Base-by-base conservation (phyloP, 2,329 filamentous ascomycete genomes). In the Hymenoscyphus fructigenus region DNA sequence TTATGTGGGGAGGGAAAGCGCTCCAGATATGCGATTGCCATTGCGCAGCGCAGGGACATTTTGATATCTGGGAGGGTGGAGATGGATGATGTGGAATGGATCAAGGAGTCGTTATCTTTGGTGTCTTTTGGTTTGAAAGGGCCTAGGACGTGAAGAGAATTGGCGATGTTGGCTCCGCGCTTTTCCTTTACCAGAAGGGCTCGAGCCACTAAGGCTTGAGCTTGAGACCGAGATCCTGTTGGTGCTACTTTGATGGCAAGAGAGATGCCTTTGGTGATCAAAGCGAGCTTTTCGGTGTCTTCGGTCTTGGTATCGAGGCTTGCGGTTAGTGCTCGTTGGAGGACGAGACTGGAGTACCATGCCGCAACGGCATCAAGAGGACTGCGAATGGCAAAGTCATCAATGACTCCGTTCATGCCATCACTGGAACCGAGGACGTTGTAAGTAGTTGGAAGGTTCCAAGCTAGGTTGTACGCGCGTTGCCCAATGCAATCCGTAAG, bases 281-380 rank as follows among this genome's bases (percentile, higher is more conserved):
- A 76, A 36, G 77, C 75, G 62, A 77, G 76, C n/a, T 74, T 78
- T 12, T 77, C 75, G 2, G 77, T 75, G 20, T 79, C 78, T 12
- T 83, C 81, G 65, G 84, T 83, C 36, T 82, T 77, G 15, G 79
- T 78, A 53, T 85, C 83, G 38, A 96, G 81, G 41, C 85, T 88
- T 17, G 82, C 81, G 14, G 87, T 81, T 32, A 97, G 83, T 2
- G 87, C 88, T 64, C 85, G 84, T 71, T 93, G 91, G 44, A 97
- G 79, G 14, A 86, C 82, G 63, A 89, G 83, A 68, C 87, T 92
- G 0, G 93, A 96, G 81, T 89, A 95, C 93, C 93, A 97, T 1
- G 93, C 92, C 6, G 93, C 92, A 60, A 97, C 86, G 14, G 92
- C 93, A 76, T 97, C 94, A 69, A 97, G 85, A 0, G 93, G 92